phyloP scores from a whole-genome alignment of 2,329 filamentous ascomycete genomes.

The Daldinia eschscholtzii region DNA sequence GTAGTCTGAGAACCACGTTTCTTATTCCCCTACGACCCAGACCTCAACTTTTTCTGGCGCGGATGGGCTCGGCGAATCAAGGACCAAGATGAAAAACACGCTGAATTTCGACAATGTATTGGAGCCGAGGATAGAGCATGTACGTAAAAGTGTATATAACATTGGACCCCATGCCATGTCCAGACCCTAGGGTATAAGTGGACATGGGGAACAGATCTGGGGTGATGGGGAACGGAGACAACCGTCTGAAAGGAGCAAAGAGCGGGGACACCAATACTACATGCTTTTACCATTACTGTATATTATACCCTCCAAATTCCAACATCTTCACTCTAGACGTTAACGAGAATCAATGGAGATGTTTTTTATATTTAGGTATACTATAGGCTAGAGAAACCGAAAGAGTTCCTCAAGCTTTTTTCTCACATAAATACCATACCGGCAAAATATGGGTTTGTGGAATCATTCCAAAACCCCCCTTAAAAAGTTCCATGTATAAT shows the following conservation, averaged over 20 bases:
- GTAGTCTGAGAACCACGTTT: conserved; percentile 7
- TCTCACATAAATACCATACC: conserved; percentile 13
- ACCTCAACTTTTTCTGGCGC: neutral
- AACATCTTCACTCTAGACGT: conserved; percentile 11
- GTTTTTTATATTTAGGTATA: neutral
- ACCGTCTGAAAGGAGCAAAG: conserved; percentile 27
- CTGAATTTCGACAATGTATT: conserved; percentile 11
- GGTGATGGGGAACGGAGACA: conserved; percentile 30
- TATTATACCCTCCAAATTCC: conserved; percentile 17
- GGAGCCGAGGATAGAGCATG: neutral
- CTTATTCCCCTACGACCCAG: conserved; percentile 17
- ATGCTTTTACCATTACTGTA: conserved; percentile 32
- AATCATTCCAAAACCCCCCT: no score
- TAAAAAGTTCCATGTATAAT: no score
- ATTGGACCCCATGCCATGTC: neutral
- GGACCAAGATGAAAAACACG: neutral
- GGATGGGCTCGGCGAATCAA: neutral
- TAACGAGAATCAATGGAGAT: conserved; percentile 16
- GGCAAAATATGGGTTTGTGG: no score
- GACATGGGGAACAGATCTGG: conserved; percentile 26
- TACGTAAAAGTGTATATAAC: neutral
- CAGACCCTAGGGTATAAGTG: conserved; percentile 8
- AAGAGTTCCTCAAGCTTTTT: conserved; percentile 19
- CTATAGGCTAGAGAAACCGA: conserved; percentile 6
- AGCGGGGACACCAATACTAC: conserved; percentile 32